Evolutionary conservation across 2,329 filamentous ascomycete genomes (phyloP).

Genomic region (Fusarium sp.): DNA sequence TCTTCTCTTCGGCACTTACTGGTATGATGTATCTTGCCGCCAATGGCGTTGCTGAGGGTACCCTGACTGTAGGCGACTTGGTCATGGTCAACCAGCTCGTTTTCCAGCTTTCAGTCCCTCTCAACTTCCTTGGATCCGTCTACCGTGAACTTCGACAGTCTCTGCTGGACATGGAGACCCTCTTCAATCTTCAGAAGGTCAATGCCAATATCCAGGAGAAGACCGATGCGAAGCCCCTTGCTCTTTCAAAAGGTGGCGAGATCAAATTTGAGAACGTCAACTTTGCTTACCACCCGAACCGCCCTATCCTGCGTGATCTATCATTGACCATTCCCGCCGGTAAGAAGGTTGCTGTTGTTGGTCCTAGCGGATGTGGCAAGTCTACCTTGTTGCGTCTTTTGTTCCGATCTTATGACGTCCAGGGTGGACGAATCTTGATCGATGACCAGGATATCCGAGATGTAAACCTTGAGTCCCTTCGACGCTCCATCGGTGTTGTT

Average conservation of each 20-base stretch:
- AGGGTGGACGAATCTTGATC: slow-evolving; percentile 86
- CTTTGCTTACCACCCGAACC: slow-evolving; percentile 90
- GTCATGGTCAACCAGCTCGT: slow-evolving; percentile 99
- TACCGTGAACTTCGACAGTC: slow-evolving; percentile 96
- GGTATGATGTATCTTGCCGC: slow-evolving; percentile 99
- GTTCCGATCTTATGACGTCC: slow-evolving; percentile 94
- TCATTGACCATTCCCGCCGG: slow-evolving; percentile 92
- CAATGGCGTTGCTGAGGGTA: slow-evolving; percentile 84
- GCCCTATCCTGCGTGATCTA: slow-evolving; percentile 88
- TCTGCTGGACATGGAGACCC: slow-evolving; percentile 96
- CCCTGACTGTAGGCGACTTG: slow-evolving; percentile 91
- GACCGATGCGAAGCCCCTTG: slow-evolving; percentile 78
- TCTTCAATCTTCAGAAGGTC: slow-evolving; percentile 97
- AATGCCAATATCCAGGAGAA: slow-evolving; percentile 88
- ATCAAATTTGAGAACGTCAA: slow-evolving; percentile 95
- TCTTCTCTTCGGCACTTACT: slow-evolving; percentile 93
- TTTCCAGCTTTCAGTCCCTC: slow-evolving; percentile 94
- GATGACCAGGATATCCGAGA: slow-evolving; percentile 93
- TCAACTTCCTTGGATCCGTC: slow-evolving; percentile 98
- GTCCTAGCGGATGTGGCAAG: slow-evolving; percentile 95
- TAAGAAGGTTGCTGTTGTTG: slow-evolving; percentile 95
- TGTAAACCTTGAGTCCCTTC: slow-evolving; percentile 84
- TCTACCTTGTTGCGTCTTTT: slow-evolving; percentile 91
- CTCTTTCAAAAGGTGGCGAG: slow-evolving; percentile 82
- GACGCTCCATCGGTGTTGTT: slow-evolving; percentile 90